These are phyloP conservation scores for Trichoderma sp. DNA, from an alignment of 2,329 filamentous ascomycete species.

Conservation along the genomic window DNA sequence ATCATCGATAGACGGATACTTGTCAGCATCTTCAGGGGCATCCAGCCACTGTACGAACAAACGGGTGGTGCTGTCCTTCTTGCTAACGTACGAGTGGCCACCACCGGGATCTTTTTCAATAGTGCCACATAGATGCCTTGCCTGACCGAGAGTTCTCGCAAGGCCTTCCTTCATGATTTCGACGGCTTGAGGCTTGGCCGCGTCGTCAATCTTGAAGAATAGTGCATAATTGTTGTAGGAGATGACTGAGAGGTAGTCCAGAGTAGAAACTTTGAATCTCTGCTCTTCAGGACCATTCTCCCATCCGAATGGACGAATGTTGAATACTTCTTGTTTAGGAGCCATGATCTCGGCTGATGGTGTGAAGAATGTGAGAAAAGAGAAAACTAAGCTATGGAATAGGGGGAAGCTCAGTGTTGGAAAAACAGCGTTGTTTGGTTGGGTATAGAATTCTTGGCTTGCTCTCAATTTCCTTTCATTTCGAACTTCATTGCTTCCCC, in stretches of 20 bases:
- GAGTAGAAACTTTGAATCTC: background rate
- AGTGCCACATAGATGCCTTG: background rate
- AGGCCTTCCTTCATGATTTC: conserved; percentile 6
- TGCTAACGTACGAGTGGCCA: background rate
- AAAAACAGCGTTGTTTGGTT: too few relatives aligned
- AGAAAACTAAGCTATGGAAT: too few relatives aligned
- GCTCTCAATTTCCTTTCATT: too few relatives aligned
- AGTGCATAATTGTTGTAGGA: conserved; percentile 6
- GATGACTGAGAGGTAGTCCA: conserved; percentile 6
- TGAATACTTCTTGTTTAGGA: conserved; percentile 2
- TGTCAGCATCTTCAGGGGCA: background rate
- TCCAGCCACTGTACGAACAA: conserved; percentile 3
- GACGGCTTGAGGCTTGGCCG: background rate
- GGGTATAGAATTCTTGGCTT: too few relatives aligned
- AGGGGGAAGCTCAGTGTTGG: too few relatives aligned
- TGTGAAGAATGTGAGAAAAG: background rate
- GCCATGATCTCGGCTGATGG: background rate
- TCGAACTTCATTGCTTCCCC: too few relatives aligned
- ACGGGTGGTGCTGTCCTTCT: conserved; percentile 4
- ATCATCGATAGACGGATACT: conserved; percentile 3
- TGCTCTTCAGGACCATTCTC: conserved; percentile 9
- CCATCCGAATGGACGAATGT: conserved; percentile 3
- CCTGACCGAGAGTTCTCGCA: background rate
- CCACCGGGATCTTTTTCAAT: conserved; percentile 3
- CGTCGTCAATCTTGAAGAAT: conserved; percentile 10